Evolutionary conservation across 2,329 filamentous ascomycete genomes (phyloP), one percentile per base, ranked within the genome.

Genomic region (Hymenoscyphus fructigenus): DNA sequence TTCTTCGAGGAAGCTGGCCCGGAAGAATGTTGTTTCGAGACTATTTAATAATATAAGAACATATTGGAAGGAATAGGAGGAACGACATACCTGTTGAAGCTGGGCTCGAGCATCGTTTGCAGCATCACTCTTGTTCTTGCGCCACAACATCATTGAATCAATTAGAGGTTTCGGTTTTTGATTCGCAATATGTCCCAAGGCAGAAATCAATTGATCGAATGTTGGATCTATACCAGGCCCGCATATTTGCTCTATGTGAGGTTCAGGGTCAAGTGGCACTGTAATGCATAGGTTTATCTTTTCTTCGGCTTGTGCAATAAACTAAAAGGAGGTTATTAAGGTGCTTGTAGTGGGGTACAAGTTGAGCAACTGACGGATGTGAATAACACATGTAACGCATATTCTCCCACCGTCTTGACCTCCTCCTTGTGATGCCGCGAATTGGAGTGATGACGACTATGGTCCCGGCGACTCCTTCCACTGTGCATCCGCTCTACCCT

Each of bases 101-200:
- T 87, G 82, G 56, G 70, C 78, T 26, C 87, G 83, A 32, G 90
- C 89, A 68, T 89, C 86, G 71, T 87, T 89, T 32, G 93, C 93
- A 26, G 90, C 88, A 77, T 98, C 94, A 69, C 93, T 96, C 80
- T 98, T 98, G 69, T 88, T 91, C 78, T 97, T 98, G 63, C 95
- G 88, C 95, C 95, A 99, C 36, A 96, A 85, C 92, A 99, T 99
- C 77, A 99, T 93, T 23, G 92, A 93, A 77, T 99, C 95, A 73
- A 99, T 97, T 60, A 99, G 80, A 5, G 93, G 91, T 76, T 96
- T 98, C 5, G 96, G 96, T 75, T 96, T 96, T 70, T 93, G 91
- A 65, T 92, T 91, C 61, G 94, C 92, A 74, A 99, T 97, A 76
- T 98, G 94, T 3, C 95, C 95, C 47, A 99, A 83, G 17, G 96